These are phyloP conservation scores for Boechera divaricarpa DNA, from an alignment of 345 rosid species.

Conservation along the genomic window DNA sequence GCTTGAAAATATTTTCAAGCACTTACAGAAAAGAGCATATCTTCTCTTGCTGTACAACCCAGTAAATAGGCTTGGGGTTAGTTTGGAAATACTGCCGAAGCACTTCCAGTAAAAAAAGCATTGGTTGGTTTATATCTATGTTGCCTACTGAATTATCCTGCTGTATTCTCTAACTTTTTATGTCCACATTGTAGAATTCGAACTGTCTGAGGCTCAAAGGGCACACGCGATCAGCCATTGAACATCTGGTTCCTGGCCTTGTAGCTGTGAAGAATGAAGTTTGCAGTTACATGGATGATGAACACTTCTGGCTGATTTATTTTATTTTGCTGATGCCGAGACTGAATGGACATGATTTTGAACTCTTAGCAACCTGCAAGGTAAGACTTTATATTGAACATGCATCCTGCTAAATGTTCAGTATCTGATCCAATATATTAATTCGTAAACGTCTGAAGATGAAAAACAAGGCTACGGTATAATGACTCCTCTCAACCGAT, in stretches of 20 bases:
- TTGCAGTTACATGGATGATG: conserved; percentile 47
- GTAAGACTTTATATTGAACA: conserved; percentile 42
- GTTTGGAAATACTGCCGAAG: neutral
- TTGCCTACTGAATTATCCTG: conserved; percentile 1
- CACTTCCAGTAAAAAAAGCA: neutral
- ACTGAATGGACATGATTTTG: conserved; percentile 60
- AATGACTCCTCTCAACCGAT: neutral
- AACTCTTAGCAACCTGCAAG: conserved; percentile 65
- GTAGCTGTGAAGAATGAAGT: conserved; percentile 56
- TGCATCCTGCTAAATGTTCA: neutral
- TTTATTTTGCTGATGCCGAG: conserved; percentile 75
- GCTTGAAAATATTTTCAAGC: neutral
- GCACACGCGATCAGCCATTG: conserved; percentile 63
- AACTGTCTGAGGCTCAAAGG: conserved; percentile 61
- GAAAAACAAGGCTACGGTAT: neutral
- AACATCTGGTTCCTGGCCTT: conserved; percentile 59
- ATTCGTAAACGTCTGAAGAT: neutral
- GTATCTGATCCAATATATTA: neutral
- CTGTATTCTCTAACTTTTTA: neutral
- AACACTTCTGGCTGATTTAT: conserved; percentile 74
- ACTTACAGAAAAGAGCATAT: neutral
- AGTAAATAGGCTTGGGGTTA: neutral
- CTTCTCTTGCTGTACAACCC: neutral
- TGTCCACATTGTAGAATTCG: conserved; percentile 56
- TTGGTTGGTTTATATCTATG: neutral